Conservation (phyloP, 1,284 basidiomycete species). For the Phellinidium pouzarii region DNA sequence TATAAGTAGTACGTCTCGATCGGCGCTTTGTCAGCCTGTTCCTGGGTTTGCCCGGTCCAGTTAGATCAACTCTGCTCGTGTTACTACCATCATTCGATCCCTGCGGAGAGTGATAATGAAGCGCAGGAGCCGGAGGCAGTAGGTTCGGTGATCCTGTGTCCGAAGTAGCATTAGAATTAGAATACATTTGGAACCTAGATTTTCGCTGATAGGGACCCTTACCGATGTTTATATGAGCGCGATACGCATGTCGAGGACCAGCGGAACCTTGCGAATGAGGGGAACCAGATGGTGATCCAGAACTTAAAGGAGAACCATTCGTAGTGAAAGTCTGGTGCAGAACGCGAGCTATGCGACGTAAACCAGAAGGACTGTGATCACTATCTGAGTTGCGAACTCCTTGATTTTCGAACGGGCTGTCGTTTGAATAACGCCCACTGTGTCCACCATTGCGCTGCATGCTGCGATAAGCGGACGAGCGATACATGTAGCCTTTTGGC, state of each 20-base stretch:
- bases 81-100: conserved; percentile 5
- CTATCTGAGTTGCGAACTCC: neutral
- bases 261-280: conserved; percentile 5
- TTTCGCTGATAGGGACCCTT: neutral
- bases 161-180: neutral
- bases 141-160: conserved; percentile 1
- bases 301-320: conserved; percentile 4
- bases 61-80: neutral
- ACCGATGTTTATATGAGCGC: neutral
- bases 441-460: neutral
- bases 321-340: neutral
- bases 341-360: neutral
- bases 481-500: conserved; percentile 18
- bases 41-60: neutral
- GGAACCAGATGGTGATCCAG: conserved; percentile 4
- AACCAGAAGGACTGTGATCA: conserved; percentile 1
- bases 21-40: neutral
- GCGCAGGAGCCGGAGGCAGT: conserved; percentile 4
- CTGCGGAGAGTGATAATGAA: neutral
- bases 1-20: neutral
- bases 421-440: neutral
- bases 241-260: neutral
- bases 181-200: neutral
- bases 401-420: neutral
- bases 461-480: neutral